Percentiles rank a stretch among this genome's conserved stretches.
phyloP scores from a whole-genome alignment of 352 stramenopile genomes.

The Pythium guiyangense region DNA sequence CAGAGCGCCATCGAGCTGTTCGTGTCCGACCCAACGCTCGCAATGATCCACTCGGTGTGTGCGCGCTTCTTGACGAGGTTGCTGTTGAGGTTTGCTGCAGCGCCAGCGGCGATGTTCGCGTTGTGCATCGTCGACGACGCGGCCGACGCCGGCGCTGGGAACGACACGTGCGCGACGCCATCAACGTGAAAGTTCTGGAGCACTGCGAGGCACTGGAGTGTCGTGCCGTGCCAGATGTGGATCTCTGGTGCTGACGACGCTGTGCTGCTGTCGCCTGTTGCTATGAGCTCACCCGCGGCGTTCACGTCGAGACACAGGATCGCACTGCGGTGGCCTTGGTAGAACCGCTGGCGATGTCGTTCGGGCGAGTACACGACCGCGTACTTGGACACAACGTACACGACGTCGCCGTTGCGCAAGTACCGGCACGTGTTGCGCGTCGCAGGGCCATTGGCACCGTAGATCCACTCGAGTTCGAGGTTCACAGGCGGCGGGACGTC shows the following conservation, averaged over 20 bases:
- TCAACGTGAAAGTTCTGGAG: slow-evolving; percentile 58
- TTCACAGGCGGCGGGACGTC: slow-evolving; percentile 56
- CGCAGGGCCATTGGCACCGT: slow-evolving; percentile 47
- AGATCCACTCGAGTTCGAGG: slow-evolving; percentile 72
- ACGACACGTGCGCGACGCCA: slow-evolving; percentile 48
- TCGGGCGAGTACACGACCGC: slow-evolving; percentile 63
- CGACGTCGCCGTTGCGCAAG: slow-evolving; percentile 46
- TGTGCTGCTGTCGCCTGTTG: slow-evolving; percentile 43
- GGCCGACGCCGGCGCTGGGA: slow-evolving; percentile 44
- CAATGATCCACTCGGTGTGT: slow-evolving; percentile 49
- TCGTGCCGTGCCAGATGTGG: slow-evolving; percentile 64
- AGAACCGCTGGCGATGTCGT: slow-evolving; percentile 65
- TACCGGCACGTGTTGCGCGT: slow-evolving; percentile 46
- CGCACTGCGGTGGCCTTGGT: slow-evolving; percentile 47
- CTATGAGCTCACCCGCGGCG: slow-evolving; percentile 50
- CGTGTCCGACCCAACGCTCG: slow-evolving; percentile 55
- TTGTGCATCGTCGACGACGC: slow-evolving; percentile 31
- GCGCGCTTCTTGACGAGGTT: slow-evolving; percentile 45
- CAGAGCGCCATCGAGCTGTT: slow-evolving; percentile 72
- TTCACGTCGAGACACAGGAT: slow-evolving; percentile 69
- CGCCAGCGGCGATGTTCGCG: slow-evolving; percentile 22
- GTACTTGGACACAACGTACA: slow-evolving; percentile 75
- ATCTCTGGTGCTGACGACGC: slow-evolving; percentile 30
- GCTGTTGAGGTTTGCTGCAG: slow-evolving; percentile 29
- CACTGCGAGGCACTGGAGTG: slow-evolving; percentile 64